A percentile compares a stretch with the other conserved stretches of the same genome.
Evolutionary conservation across 345 rosid species (phyloP).

Genomic region (Bruguiera sexangula): DNA sequence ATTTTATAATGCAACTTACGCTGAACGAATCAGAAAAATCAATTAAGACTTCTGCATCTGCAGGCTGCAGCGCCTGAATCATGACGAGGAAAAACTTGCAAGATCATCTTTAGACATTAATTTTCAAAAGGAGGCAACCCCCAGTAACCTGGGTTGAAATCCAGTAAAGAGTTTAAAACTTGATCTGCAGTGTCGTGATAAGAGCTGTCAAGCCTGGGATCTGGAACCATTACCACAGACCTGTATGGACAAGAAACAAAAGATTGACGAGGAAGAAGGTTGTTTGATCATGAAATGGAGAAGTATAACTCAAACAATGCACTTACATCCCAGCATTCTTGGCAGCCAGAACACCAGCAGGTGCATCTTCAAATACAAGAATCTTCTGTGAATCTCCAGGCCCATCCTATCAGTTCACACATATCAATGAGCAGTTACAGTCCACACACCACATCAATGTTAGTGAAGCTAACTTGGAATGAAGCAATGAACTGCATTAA

Average conservation of each 20-base stretch:
- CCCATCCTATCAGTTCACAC: constrained; percentile 49
- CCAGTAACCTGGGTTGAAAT: constrained; percentile 67
- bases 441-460: not conserved
- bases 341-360: constrained; percentile 84
- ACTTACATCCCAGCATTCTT: constrained; percentile 95
- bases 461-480: not conserved
- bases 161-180: constrained; percentile 59
- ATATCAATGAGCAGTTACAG: not conserved
- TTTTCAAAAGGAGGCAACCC: constrained; percentile 67
- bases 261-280: not conserved
- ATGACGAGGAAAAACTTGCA: not conserved
- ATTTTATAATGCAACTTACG: no score
- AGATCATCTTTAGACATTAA: constrained; percentile 17
- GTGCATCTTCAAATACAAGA: constrained; percentile 95
- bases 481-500: constrained; percentile 16
- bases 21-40: no score
- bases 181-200: constrained; percentile 63
- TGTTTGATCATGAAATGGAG: constrained; percentile 2
- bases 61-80: not conserved
- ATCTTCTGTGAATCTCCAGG: constrained; percentile 49
- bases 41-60: not conserved
- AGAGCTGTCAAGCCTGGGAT: constrained; percentile 73
- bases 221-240: constrained; percentile 86
- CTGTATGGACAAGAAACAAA: constrained; percentile 25
- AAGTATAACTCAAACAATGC: constrained; percentile 1